These are phyloP conservation scores for Salisapilia sapeloensis DNA, from an alignment of 352 stramenopile species.

Conservation along the genomic window DNA sequence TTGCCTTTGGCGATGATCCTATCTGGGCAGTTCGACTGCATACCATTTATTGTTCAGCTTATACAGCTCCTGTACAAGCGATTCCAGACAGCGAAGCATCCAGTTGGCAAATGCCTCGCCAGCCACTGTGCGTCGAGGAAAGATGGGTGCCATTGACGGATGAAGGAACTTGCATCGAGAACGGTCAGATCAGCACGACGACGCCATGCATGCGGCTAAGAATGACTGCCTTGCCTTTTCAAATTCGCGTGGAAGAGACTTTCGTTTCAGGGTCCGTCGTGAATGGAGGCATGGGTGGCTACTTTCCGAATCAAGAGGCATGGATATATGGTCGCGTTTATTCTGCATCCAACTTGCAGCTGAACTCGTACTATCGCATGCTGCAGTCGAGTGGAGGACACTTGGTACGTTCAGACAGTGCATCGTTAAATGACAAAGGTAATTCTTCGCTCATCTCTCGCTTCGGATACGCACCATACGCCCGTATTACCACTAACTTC, in stretches of 20 bases:
- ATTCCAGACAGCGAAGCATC: conserved; percentile 34
- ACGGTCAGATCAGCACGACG: not conserved
- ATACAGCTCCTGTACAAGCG: conserved; percentile 26
- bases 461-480: conserved; percentile 43
- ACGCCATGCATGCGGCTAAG: conserved; percentile 53
- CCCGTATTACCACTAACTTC: conserved; percentile 59
- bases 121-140: conserved; percentile 64
- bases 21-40: conserved; percentile 50
- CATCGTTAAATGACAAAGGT: conserved; percentile 61
- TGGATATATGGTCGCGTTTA: conserved; percentile 56
- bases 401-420: conserved; percentile 40
- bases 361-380: conserved; percentile 75
- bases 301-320: conserved; percentile 33
- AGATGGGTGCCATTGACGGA: conserved; percentile 42
- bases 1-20: conserved; percentile 80
- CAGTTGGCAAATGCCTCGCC: conserved; percentile 32
- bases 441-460: conserved; percentile 25
- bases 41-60: conserved; percentile 69
- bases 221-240: conserved; percentile 58
- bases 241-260: conserved; percentile 44
- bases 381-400: conserved; percentile 36
- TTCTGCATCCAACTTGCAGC: conserved; percentile 34
- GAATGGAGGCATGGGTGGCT: conserved; percentile 54
- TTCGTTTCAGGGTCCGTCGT: conserved; percentile 29
- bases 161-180: conserved; percentile 8